phyloP scores from a whole-genome alignment of 768 basidiomycete genomes.

The Boletus fagicola region DNA sequence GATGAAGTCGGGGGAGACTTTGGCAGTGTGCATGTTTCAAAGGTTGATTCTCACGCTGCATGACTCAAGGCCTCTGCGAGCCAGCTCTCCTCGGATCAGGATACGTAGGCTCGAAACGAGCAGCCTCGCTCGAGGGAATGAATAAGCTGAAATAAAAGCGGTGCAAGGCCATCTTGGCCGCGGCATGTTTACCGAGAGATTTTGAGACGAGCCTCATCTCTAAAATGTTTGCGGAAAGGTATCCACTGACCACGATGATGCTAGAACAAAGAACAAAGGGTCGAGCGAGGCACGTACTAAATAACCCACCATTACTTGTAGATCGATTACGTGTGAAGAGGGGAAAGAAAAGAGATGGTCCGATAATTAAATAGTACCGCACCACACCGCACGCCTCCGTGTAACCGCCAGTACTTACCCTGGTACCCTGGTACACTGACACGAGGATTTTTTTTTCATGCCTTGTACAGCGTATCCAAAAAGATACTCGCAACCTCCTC shows the following conservation, averaged over 20 bases:
- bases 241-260: neutral
- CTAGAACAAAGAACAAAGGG: no score
- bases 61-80: neutral
- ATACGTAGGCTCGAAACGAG: no score
- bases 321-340: neutral
- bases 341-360: neutral
- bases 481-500: constrained; percentile 75
- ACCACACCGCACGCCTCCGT: neutral
- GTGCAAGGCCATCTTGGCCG: neutral
- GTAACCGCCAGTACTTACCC: neutral
- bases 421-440: neutral
- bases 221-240: neutral
- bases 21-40: neutral
- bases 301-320: neutral
- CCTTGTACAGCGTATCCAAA: constrained; percentile 81
- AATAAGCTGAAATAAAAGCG: neutral
- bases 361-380: neutral
- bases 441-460: constrained; percentile 37
- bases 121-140: neutral
- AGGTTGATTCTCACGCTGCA: neutral
- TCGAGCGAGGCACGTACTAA: neutral
- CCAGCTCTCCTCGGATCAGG: neutral
- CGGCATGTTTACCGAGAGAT: no score
- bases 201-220: neutral
- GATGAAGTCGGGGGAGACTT: neutral